A percentile compares a stretch with the other conserved stretches of the same genome.
Conservation (phyloP, 495 filamentous ascomycete genomes). For the Cenococcum geophilum region DNA sequence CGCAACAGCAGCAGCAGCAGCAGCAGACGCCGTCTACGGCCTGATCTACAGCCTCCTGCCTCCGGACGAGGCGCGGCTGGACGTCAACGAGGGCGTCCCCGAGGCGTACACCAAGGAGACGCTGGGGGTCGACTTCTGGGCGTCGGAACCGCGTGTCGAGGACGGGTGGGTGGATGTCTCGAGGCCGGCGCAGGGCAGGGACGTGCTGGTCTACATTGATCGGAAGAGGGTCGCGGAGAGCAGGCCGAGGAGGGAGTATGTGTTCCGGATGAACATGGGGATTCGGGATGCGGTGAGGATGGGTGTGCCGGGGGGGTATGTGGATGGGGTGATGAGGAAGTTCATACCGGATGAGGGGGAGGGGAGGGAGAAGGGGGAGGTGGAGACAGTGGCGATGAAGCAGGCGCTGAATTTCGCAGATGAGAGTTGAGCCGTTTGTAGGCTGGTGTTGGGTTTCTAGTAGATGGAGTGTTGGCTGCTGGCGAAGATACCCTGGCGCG, state of each 20-base stretch:
- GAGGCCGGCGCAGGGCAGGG: conserved; percentile 12
- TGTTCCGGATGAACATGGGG: conserved; percentile 61
- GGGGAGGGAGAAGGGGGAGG: conserved; percentile 1
- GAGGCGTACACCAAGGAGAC: conserved; percentile 47
- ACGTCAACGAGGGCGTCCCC: conserved; percentile 55
- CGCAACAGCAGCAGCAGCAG: not conserved
- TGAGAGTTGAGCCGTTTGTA: conserved; percentile 15
- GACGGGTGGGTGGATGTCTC: conserved; percentile 6
- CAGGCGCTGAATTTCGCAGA: conserved; percentile 36
- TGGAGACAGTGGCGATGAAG: conserved; percentile 24
- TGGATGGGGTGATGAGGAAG: conserved; percentile 51
- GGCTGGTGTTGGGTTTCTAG: too few relatives aligned
- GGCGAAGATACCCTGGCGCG: too few relatives aligned
- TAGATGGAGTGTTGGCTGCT: too few relatives aligned
- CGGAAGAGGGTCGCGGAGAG: conserved; percentile 39
- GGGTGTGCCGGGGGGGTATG: conserved; percentile 53
- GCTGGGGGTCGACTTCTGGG: conserved; percentile 43
- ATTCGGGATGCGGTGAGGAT: conserved; percentile 53
- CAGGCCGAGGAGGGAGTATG: conserved; percentile 56
- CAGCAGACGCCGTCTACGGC: conserved; percentile 43
- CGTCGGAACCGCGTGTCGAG: not conserved
- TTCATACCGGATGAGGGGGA: conserved; percentile 46
- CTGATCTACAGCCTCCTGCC: conserved; percentile 46
- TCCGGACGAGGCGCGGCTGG: conserved; percentile 46
- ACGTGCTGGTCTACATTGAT: conserved; percentile 56